A percentile compares a stretch with the other conserved stretches of the same genome.
These are phyloP conservation scores for Boletus subcaerulescens DNA, from an alignment of 768 basidiomycete genomes.

Conservation along the genomic window DNA sequence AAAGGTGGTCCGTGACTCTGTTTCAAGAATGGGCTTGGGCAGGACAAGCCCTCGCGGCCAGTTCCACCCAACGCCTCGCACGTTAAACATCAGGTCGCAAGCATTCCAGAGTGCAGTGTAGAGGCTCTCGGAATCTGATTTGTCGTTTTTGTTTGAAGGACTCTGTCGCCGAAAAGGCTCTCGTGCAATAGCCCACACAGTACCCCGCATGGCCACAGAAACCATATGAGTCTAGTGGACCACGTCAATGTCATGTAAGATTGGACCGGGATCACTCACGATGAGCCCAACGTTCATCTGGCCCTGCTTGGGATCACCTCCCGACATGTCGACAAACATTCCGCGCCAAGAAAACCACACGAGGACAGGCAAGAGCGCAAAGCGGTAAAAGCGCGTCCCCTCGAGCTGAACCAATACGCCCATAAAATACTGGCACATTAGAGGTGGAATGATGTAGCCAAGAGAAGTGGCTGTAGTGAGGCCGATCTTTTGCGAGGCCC, in stretches of 20 bases:
- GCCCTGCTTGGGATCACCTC: slow-evolving; percentile 15
- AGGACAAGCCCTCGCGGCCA: slow-evolving; percentile 18
- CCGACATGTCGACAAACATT: slow-evolving; percentile 22
- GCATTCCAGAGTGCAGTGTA: slow-evolving; percentile 22
- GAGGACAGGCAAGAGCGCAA: slow-evolving; percentile 49
- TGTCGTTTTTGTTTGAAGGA: background rate
- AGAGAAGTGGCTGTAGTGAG: slow-evolving; percentile 24
- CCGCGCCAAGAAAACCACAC: slow-evolving; percentile 44
- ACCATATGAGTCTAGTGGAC: slow-evolving; percentile 11
- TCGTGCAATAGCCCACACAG: slow-evolving; percentile 17
- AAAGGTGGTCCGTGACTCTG: slow-evolving; percentile 10
- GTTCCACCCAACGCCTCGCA: slow-evolving; percentile 30
- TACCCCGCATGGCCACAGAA: slow-evolving; percentile 3
- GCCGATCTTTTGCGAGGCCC: slow-evolving; percentile 3
- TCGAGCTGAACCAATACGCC: slow-evolving; percentile 51
- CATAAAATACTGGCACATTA: slow-evolving; percentile 45
- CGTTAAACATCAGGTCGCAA: slow-evolving; percentile 22
- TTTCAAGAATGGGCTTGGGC: slow-evolving; percentile 5
- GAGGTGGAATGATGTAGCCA: slow-evolving; percentile 39
- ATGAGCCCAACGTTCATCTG: slow-evolving; percentile 12
- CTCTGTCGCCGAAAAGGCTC: slow-evolving; percentile 9
- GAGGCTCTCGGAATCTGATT: background rate
- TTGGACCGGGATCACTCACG: slow-evolving; percentile 9
- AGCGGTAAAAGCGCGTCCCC: slow-evolving; percentile 40
- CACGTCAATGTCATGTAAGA: background rate